Evolutionary conservation across 345 rosid species (phyloP).

Genomic region (Pistacia vera): DNA sequence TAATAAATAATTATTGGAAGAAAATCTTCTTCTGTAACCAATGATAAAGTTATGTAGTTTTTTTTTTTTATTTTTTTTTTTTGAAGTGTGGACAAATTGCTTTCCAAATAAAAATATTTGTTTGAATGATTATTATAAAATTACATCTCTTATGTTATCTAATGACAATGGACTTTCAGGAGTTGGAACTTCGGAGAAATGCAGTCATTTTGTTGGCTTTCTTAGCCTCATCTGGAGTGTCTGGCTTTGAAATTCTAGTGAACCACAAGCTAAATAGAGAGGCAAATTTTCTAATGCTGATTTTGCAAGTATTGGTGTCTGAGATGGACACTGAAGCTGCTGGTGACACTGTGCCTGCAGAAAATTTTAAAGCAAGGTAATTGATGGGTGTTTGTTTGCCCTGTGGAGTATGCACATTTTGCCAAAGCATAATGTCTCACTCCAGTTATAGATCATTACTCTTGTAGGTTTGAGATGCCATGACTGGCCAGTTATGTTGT

Average conservation of each 20-base stretch:
- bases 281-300: slow-evolving; percentile 61
- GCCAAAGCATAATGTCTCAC: not conserved
- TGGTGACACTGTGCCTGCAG: slow-evolving; percentile 34
- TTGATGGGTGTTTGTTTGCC: not conserved
- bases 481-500: slow-evolving; percentile 1
- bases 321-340: slow-evolving; percentile 64
- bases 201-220: slow-evolving; percentile 66
- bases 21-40: not conserved
- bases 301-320: slow-evolving; percentile 66
- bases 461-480: not conserved
- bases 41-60: not conserved
- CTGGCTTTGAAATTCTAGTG: slow-evolving; percentile 69
- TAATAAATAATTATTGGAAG: not conserved
- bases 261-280: slow-evolving; percentile 50
- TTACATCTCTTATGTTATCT: slow-evolving; percentile 1
- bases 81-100: not conserved
- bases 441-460: not conserved
- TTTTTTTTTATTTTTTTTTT: not conserved
- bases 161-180: slow-evolving; percentile 50
- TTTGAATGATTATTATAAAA: not conserved
- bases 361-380: slow-evolving; percentile 68
- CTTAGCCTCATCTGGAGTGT: slow-evolving; percentile 71
- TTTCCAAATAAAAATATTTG: not conserved
- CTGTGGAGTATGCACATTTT: not conserved
- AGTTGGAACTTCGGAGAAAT: slow-evolving; percentile 65